These are phyloP conservation scores for Emericellopsis atlantica DNA, from an alignment of 2,329 filamentous ascomycete genomes.

Conservation along the genomic window DNA sequence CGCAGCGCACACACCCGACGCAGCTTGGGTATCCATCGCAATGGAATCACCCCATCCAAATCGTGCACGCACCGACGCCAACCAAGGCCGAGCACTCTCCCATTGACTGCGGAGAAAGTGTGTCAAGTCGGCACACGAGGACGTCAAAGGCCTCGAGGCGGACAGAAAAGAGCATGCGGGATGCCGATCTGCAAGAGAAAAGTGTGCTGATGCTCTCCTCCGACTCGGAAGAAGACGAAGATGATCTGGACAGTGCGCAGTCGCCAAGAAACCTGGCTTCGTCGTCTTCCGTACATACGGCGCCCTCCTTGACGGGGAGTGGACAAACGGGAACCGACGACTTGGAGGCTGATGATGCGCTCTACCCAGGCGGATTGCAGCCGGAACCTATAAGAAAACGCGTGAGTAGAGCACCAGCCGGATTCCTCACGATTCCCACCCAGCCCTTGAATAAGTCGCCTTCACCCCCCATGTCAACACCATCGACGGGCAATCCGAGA, in stretches of 20 bases:
- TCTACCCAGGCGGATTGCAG: not conserved
- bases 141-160: slow-evolving; percentile 39
- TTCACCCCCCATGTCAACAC: slow-evolving; percentile 1
- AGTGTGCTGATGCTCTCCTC: slow-evolving; percentile 46
- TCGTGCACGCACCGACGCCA: slow-evolving; percentile 4
- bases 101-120: slow-evolving; percentile 32
- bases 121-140: slow-evolving; percentile 42
- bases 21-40: slow-evolving; percentile 6
- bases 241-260: not conserved
- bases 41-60: not conserved
- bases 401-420: not conserved
- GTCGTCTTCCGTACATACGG: too few relatives aligned
- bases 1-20: slow-evolving; percentile 6
- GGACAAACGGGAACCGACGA: too few relatives aligned
- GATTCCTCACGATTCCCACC: slow-evolving; percentile 1
- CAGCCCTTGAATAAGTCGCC: slow-evolving; percentile 1
- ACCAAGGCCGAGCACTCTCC: slow-evolving; percentile 13
- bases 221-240: slow-evolving; percentile 38
- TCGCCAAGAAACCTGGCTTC: not conserved
- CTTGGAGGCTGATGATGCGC: too few relatives aligned
- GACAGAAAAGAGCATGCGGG: slow-evolving; percentile 30
- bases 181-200: slow-evolving; percentile 38
- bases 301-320: too few relatives aligned
- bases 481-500: not conserved
- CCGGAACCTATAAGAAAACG: not conserved